These are phyloP conservation scores for Populus hybrid DNA, from an alignment of 441 rosid species.

Conservation along the genomic window DNA sequence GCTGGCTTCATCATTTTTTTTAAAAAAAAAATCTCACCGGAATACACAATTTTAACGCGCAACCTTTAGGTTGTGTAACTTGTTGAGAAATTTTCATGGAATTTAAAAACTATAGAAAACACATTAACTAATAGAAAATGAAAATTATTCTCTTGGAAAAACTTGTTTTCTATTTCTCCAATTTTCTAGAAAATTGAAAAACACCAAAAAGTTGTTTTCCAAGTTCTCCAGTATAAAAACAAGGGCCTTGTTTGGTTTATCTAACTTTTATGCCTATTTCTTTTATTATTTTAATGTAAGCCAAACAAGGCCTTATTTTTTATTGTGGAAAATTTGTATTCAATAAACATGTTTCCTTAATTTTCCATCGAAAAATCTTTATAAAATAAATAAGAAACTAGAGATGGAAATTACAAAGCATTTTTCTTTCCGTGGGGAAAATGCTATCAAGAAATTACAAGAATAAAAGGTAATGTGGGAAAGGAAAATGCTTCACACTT, in stretches of 20 bases:
- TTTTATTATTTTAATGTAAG: too few species aligned
- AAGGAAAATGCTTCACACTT: neutral
- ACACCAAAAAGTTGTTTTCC: neutral
- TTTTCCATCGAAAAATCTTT: neutral
- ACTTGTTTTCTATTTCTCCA: too few species aligned
- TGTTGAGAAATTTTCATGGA: too few species aligned
- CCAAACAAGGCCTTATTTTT: neutral
- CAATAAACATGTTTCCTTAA: neutral
- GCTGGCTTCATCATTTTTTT: too few species aligned
- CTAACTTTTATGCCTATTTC: neutral
- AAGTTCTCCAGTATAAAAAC: neutral
- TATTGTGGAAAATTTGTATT: neutral
- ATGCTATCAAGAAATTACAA: neutral
- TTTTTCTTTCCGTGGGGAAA: neutral
- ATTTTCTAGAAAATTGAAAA: too few species aligned
- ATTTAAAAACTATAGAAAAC: too few species aligned
- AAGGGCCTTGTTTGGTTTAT: neutral
- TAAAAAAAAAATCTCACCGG: too few species aligned
- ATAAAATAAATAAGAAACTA: neutral
- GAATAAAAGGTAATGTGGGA: neutral
- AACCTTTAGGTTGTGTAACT: too few species aligned
- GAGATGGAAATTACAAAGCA: neutral
- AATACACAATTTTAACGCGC: too few species aligned
- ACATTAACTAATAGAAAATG: too few species aligned
- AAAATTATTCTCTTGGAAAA: too few species aligned